Evolutionary conservation across 1,284 basidiomycete genomes (phyloP).

Genomic region (Sanghuangporus weigelae): DNA sequence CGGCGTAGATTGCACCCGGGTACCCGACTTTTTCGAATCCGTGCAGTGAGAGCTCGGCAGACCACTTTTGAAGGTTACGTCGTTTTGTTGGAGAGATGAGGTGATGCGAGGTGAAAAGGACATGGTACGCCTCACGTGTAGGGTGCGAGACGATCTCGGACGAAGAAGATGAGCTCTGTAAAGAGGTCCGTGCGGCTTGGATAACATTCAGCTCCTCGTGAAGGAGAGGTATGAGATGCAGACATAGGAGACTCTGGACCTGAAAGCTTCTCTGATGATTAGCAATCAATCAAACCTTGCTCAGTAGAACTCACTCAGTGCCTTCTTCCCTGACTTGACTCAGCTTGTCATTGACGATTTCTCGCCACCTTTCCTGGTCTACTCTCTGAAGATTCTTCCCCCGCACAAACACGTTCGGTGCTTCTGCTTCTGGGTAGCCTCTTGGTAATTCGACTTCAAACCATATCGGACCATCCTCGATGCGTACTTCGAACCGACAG

Average conservation of each 20-base stretch:
- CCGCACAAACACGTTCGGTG: constrained; percentile 35
- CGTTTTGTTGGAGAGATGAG: constrained; percentile 66
- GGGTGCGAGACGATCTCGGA: not conserved
- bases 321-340: constrained; percentile 33
- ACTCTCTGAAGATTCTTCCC: constrained; percentile 40
- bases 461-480: constrained; percentile 22
- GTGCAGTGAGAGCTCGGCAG: constrained; percentile 46
- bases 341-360: constrained; percentile 37
- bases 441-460: constrained; percentile 18
- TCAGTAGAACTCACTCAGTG: constrained; percentile 38
- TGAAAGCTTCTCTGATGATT: constrained; percentile 42
- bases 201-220: constrained; percentile 31
- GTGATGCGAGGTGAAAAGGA: constrained; percentile 69
- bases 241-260: constrained; percentile 51
- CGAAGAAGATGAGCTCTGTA: not conserved
- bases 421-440: constrained; percentile 16
- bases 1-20: constrained; percentile 68
- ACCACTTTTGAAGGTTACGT: constrained; percentile 55
- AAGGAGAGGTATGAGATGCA: constrained; percentile 53
- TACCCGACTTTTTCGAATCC: constrained; percentile 74
- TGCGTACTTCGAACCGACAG: constrained; percentile 25
- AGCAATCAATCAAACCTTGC: not conserved
- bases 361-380: constrained; percentile 51
- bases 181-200: not conserved
- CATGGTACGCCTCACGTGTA: constrained; percentile 32